These are phyloP conservation scores for Pleurotus salmoneostramineus DNA, from an alignment of 768 basidiomycete species.

Conservation along the genomic window DNA sequence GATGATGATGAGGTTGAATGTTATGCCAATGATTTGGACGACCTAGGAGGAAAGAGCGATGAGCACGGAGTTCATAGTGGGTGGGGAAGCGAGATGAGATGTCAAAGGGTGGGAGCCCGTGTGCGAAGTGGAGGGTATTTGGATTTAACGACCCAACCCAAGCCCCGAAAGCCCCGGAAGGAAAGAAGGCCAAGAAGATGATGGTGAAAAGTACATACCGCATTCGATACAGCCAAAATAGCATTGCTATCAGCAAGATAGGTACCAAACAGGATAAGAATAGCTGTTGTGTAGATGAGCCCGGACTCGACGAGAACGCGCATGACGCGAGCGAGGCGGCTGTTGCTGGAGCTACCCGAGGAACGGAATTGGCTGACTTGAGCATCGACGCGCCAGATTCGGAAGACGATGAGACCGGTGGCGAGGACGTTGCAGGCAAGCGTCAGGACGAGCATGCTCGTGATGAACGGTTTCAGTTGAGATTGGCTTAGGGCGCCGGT, in stretches of 20 bases:
- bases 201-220: slow-evolving; percentile 20
- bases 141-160: not conserved
- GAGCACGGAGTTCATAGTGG: not conserved
- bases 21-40: slow-evolving; percentile 38
- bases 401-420: slow-evolving; percentile 32
- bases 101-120: not conserved
- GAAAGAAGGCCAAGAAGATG: not conserved
- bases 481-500: slow-evolving; percentile 22
- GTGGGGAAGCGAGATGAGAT: not conserved
- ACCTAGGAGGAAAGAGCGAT: slow-evolving; percentile 18
- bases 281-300: slow-evolving; percentile 31
- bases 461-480: slow-evolving; percentile 30
- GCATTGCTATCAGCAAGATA: slow-evolving; percentile 32
- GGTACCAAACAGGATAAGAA: slow-evolving; percentile 28
- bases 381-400: slow-evolving; percentile 30
- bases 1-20: slow-evolving; percentile 29
- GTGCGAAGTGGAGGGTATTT: not conserved
- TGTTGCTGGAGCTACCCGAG: slow-evolving; percentile 10
- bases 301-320: slow-evolving; percentile 35
- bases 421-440: slow-evolving; percentile 31
- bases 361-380: slow-evolving; percentile 18
- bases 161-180: too few relatives aligned
- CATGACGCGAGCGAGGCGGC: slow-evolving; percentile 23
- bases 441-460: slow-evolving; percentile 30
- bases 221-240: slow-evolving; percentile 32